Percentiles rank a stretch among this genome's conserved stretches.
phyloP scores from a whole-genome alignment of 2,329 filamentous ascomycete species.

The Penicillium verrucosum region DNA sequence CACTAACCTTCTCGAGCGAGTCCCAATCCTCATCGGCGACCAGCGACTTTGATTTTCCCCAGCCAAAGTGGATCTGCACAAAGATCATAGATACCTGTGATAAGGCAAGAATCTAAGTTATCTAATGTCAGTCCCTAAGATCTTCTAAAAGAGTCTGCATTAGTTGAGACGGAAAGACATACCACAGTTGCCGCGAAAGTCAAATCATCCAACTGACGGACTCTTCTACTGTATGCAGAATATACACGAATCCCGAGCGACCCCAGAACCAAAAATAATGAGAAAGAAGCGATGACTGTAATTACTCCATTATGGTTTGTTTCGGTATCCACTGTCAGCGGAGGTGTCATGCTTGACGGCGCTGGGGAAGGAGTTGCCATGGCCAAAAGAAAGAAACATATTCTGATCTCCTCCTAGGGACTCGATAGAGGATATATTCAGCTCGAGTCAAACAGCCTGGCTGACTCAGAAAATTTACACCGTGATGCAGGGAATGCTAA shows the following conservation, averaged over 20 bases:
- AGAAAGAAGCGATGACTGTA: conserved; percentile 39
- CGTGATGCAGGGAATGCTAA: background rate
- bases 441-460: background rate
- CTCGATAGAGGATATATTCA: conserved; percentile 1
- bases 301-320: conserved; percentile 43
- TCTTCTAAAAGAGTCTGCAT: background rate
- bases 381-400: background rate
- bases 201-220: conserved; percentile 36
- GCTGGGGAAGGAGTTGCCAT: conserved; percentile 2
- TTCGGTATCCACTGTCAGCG: conserved; percentile 36
- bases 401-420: background rate
- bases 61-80: conserved; percentile 38
- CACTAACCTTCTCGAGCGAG: conserved; percentile 36
- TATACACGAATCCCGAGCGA: conserved; percentile 42
- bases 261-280: conserved; percentile 39
- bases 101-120: conserved; percentile 31
- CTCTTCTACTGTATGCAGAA: conserved; percentile 34
- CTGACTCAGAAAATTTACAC: background rate
- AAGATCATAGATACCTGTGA: conserved; percentile 41
- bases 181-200: conserved; percentile 33
- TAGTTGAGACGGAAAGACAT: conserved; percentile 4
- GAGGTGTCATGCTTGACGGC: conserved; percentile 27
- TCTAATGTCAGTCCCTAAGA: background rate
- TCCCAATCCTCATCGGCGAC: conserved; percentile 19
- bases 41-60: conserved; percentile 36